Evolutionary conservation across 2,329 filamentous ascomycete genomes (phyloP), one percentile per base, ranked within the genome.

Genomic region (Verticillium longisporum): DNA sequence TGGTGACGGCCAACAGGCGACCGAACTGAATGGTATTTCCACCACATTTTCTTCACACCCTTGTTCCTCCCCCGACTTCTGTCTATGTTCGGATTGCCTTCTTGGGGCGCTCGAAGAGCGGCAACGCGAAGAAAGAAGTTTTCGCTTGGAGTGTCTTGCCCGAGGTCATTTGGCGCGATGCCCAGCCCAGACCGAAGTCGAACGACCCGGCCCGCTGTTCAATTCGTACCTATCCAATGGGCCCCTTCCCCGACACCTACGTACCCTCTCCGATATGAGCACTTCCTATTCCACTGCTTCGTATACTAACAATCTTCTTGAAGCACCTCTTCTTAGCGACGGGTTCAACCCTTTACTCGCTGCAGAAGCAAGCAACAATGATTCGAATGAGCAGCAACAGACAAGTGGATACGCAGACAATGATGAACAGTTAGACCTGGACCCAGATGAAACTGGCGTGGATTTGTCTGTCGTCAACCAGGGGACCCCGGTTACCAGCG

Each of bases 261-360:
- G 58, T 56, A 59, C 61, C 56, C 45, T 26, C 9, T 53, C 45
- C 21, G 45, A 53, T 62, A 50, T 55, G 15, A 61, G 57, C 62
- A 63, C 64, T 6, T 54, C 63, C 6, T 68, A 67, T 63, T 66
- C 66, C 54, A 62, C 60, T 57, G 64, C 61, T 61, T 36, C 61
- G 45, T 61, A 65, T 54, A 60, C 71, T 73, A 65, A 74, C 66
- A 56, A 64, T 41, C 56, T 58, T 55, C 57, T 57, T 50, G 55
- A 62, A 72, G 72, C 66, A 38, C 55, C 56, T 56, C 63, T 63
- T 58, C 14, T 15, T 14, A 66, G 66, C 45, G 68, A 66, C 58
- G 66, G 68, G 56, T 53, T 13, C 60, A 65, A 72, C 60, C 65
- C 69, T 38, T 68, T 72, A 26, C 61, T 61, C 53, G 64, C 66